These are phyloP conservation scores for Neurospora tetrasperma DNA, from an alignment of 495 filamentous ascomycete genomes.

Conservation along the genomic window DNA sequence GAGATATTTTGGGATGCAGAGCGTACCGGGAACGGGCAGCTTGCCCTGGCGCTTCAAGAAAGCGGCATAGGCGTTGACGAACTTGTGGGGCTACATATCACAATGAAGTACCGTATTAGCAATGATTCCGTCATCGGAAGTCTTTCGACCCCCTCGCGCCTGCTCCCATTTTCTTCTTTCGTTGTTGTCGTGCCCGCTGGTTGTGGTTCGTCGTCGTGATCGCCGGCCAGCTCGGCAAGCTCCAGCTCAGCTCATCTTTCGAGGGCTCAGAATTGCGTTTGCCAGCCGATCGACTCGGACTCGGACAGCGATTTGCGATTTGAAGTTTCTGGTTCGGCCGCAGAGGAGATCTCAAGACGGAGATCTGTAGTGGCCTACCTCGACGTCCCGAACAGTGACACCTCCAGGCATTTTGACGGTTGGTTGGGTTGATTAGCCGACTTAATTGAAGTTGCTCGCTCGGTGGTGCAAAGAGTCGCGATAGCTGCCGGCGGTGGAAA, in stretches of 20 bases:
- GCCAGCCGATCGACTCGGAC: constrained; percentile 10
- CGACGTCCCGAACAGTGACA: constrained; percentile 81
- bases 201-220: constrained; percentile 9
- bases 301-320: constrained; percentile 16
- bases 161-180: constrained; percentile 33
- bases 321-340: constrained; percentile 17
- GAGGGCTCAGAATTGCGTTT: constrained; percentile 5
- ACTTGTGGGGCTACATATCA: constrained; percentile 69
- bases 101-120: constrained; percentile 38
- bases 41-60: constrained; percentile 99
- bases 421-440: constrained; percentile 17
- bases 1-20: constrained; percentile 6
- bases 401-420: constrained; percentile 71
- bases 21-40: constrained; percentile 84
- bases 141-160: constrained; percentile 50
- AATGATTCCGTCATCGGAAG: constrained; percentile 49
- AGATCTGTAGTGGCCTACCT: constrained; percentile 51
- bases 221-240: constrained; percentile 14
- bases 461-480: constrained; percentile 11
- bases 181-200: constrained; percentile 15
- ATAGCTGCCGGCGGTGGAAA: constrained; percentile 13
- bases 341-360: constrained; percentile 15
- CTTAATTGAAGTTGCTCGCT: constrained; percentile 15
- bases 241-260: constrained; percentile 2
- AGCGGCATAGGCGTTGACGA: constrained; percentile 86